phyloP scores from a whole-genome alignment of 805 yeast genomes.

The Metschnikowia rubicola region DNA sequence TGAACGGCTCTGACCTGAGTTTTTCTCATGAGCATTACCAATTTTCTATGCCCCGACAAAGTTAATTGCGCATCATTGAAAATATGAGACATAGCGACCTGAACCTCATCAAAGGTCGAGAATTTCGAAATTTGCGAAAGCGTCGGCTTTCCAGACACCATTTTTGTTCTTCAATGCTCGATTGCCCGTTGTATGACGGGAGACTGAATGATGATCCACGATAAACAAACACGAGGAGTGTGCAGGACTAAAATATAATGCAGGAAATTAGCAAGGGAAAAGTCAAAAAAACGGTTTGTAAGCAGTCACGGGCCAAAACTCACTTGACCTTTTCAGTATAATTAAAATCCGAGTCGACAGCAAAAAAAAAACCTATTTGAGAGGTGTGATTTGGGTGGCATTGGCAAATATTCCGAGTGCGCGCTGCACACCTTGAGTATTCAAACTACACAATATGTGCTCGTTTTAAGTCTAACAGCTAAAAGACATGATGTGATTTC shows the following conservation, averaged over 20 bases:
- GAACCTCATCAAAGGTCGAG: constrained; percentile 8
- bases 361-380: no score
- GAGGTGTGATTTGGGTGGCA: no score
- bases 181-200: constrained; percentile 67
- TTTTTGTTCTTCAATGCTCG: constrained; percentile 25
- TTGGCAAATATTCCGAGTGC: no score
- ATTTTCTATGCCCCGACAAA: constrained; percentile 73
- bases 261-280: no score
- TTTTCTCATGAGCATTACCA: constrained; percentile 58
- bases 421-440: no score
- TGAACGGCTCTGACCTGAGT: constrained; percentile 55
- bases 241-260: neutral
- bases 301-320: no score
- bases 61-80: constrained; percentile 79
- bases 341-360: no score
- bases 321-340: no score
- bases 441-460: no score
- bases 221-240: constrained; percentile 7
- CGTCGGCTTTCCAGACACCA: constrained; percentile 15
- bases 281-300: no score
- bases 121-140: constrained; percentile 10
- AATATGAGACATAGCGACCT: constrained; percentile 53
- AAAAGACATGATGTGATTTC: no score
- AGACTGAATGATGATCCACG: constrained; percentile 46
- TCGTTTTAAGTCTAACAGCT: no score